phyloP scores from a whole-genome alignment of 1,284 basidiomycete species.

The Cystobasidium sp. region DNA sequence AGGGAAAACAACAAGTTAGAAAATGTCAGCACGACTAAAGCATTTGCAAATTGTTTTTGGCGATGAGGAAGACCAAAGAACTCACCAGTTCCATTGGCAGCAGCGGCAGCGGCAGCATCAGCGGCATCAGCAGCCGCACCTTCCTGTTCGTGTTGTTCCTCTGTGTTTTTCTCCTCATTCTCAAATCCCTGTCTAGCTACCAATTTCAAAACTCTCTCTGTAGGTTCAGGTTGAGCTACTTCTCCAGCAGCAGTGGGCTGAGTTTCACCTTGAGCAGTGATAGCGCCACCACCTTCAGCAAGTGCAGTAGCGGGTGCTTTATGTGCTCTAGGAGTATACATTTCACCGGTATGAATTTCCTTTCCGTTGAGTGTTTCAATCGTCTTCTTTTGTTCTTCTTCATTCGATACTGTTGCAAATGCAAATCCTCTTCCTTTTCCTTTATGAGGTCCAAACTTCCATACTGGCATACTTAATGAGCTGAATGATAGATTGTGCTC shows the following conservation, averaged over 20 bases:
- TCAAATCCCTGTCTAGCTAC: constrained; percentile 41
- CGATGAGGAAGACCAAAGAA: background rate
- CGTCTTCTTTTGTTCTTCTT: constrained; percentile 48
- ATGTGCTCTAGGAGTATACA: background rate
- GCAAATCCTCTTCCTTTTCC: constrained; percentile 48
- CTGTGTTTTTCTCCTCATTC: constrained; percentile 35
- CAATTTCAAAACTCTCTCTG: constrained; percentile 32
- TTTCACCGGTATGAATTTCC: constrained; percentile 41
- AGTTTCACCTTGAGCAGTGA: background rate
- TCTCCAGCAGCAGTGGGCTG: constrained; percentile 1
- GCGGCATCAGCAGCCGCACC: constrained; percentile 17
- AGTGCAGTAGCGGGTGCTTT: constrained; percentile 6
- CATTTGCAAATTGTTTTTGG: no score
- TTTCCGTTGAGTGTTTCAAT: constrained; percentile 46
- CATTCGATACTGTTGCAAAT: constrained; percentile 47
- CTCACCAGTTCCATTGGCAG: constrained; percentile 18
- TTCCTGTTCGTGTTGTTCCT: constrained; percentile 26
- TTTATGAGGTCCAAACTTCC: constrained; percentile 44
- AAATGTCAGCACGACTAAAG: no score
- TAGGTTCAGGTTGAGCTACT: constrained; percentile 7
- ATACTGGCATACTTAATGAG: constrained; percentile 43
- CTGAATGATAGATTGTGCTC: constrained; percentile 15
- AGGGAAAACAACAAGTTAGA: background rate
- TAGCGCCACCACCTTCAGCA: background rate
- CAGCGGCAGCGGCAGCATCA: constrained; percentile 12